Evolutionary conservation across 768 basidiomycete genomes (phyloP), one percentile per base, ranked within the genome.

Genomic region (Tylopilus vinaceipallidus): DNA sequence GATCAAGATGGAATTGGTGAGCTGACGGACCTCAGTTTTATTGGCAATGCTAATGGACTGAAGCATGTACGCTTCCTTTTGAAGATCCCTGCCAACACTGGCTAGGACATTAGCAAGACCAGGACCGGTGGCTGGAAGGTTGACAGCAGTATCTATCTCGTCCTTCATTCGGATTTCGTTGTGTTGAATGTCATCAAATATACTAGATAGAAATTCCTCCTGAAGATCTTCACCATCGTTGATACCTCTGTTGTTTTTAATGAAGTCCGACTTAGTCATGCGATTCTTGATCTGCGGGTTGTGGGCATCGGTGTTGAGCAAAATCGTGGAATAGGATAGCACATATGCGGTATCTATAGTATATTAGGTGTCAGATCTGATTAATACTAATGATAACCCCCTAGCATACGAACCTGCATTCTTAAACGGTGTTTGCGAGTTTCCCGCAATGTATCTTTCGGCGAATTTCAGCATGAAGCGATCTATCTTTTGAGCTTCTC

Each of bases 131-230:
- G 74, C 61, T 9, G 73, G 66, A 20, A 81, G 60, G 51, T 47
- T 65, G 20, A 52, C 33, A 7, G 73, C 72, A 24, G 79, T 74
- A 58, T 95, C 94, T 22, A 93, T 73, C 72, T 99, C 95, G 61
- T 98, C 97, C 71, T 98, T 98, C 97, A 99, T 98, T 61, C 91
- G 81, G 58, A 99, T 98, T 68, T 99, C 97, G 59, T 97, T 94
- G 36, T 67, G 75, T 49, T 83, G 80, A 57, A 99, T 98, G 36
- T 98, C 91, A 59, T 98, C 93, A 65, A 80, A 99, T 54, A 98
- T 89, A 19, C 70, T 72, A 5, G 73, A 75, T 36, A 98, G 67
- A 34, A 88, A 74, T 19, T 95, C 91, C 61, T 97, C 93, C 0
- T 93, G 91, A 38, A 99, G 80, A 68, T 95, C 86, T 33, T 78